Conservation (phyloP, 2,329 filamentous ascomycete genomes). For the Ceratocystis eucalypticola region DNA sequence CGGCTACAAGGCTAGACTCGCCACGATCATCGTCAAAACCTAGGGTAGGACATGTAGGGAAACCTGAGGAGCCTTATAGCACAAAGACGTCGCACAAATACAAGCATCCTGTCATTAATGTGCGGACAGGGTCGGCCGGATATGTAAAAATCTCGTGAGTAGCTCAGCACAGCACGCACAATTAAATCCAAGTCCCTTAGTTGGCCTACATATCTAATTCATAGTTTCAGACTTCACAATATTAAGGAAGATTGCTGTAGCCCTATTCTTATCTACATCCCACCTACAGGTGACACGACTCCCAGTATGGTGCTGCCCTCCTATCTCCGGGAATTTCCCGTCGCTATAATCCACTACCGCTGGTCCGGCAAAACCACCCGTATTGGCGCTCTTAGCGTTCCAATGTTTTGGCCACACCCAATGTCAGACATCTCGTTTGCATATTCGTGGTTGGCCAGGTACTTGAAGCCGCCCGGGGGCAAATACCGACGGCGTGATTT, state of each 20-base stretch:
- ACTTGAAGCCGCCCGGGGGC: conserved; percentile 29
- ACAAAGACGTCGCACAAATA: not conserved
- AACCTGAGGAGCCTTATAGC: too few species aligned
- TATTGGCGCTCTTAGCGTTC: conserved; percentile 9
- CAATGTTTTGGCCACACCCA: conserved; percentile 40
- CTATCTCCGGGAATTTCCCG: conserved; percentile 33
- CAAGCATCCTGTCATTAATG: conserved; percentile 24
- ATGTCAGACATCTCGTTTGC: conserved; percentile 43
- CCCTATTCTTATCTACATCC: conserved; percentile 43
- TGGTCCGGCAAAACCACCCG: conserved; percentile 31
- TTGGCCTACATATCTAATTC: not conserved
- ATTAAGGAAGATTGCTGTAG: conserved; percentile 28
- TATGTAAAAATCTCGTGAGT: conserved; percentile 39
- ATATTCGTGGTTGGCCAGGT: conserved; percentile 39
- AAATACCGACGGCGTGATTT: conserved; percentile 31
- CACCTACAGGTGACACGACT: conserved; percentile 31
- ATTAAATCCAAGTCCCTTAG: not conserved
- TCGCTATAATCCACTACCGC: conserved; percentile 46
- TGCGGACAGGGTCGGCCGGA: conserved; percentile 38
- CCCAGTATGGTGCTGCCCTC: conserved; percentile 26
- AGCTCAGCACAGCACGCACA: not conserved
- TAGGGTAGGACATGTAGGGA: too few species aligned
- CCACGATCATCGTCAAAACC: not conserved
- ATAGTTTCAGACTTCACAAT: conserved; percentile 35
- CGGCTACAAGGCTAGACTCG: not conserved